A percentile compares a stretch with the other conserved stretches of the same genome.
Conservation (phyloP, 257 asterid species). For the Scutellaria minor region DNA sequence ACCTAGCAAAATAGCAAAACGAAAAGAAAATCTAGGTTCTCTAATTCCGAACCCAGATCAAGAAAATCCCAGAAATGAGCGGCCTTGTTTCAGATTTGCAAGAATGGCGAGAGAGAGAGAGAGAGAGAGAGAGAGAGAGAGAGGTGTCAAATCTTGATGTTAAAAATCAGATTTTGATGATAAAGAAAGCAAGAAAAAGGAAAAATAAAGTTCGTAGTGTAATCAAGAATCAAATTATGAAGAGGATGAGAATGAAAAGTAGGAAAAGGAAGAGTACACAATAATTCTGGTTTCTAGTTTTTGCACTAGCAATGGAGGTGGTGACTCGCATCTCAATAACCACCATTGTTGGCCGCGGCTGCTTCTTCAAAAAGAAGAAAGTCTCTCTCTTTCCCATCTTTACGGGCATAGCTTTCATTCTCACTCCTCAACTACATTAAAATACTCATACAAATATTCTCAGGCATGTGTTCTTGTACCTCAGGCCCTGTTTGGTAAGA, state of each 20-base stretch:
- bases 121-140: background rate
- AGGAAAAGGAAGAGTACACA: slow-evolving; percentile 52
- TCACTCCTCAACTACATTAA: slow-evolving; percentile 32
- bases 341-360: slow-evolving; percentile 40
- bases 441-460: slow-evolving; percentile 30
- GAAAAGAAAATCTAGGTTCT: slow-evolving; percentile 19
- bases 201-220: background rate
- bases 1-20: slow-evolving; percentile 34
- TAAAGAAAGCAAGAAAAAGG: slow-evolving; percentile 16
- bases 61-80: slow-evolving; percentile 30
- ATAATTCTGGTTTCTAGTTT: slow-evolving; percentile 29
- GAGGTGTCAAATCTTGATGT: slow-evolving; percentile 36
- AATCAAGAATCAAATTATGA: slow-evolving; percentile 43
- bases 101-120: slow-evolving; percentile 13
- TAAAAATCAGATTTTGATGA: slow-evolving; percentile 18
- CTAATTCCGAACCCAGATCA: slow-evolving; percentile 52
- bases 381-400: slow-evolving; percentile 39
- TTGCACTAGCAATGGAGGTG: slow-evolving; percentile 28
- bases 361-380: slow-evolving; percentile 29
- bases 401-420: background rate
- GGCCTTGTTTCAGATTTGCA: slow-evolving; percentile 41
- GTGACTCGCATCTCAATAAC: slow-evolving; percentile 65
- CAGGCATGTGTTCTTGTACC: slow-evolving; percentile 34
- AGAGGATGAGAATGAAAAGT: slow-evolving; percentile 61
- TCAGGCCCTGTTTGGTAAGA: too few relatives aligned